Percentiles rank a stretch among this genome's conserved stretches.
Evolutionary conservation across 345 rosid genomes (phyloP).

Genomic region (Moricandia arvensis): DNA sequence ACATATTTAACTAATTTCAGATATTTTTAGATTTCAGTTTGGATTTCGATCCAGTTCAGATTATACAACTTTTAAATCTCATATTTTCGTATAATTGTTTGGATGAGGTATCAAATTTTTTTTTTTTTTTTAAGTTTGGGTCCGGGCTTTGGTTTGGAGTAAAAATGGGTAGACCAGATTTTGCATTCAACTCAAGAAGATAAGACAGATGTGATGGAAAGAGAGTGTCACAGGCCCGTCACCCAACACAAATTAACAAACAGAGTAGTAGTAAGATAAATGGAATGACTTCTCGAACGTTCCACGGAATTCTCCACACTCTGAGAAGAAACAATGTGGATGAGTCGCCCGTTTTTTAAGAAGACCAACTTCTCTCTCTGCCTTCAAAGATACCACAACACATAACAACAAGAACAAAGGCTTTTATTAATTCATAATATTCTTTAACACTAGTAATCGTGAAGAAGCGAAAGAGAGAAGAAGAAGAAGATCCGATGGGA

Average conservation of each 20-base stretch:
- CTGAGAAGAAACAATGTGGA: background rate
- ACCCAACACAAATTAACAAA: background rate
- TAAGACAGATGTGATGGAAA: background rate
- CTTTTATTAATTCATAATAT: background rate
- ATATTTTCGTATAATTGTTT: no score
- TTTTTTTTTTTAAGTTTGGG: no score
- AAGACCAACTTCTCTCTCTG: background rate
- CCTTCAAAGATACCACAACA: background rate
- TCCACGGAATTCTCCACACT: slow-evolving; percentile 34
- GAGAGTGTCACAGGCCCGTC: background rate
- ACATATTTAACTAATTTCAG: no score
- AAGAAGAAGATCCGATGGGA: slow-evolving; percentile 44
- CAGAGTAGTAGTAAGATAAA: background rate
- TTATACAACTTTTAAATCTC: no score
- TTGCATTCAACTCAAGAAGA: background rate
- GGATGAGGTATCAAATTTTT: no score
- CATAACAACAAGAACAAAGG: background rate
- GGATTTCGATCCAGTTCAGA: no score
- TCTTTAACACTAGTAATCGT: background rate
- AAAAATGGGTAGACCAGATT: background rate
- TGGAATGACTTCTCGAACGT: slow-evolving; percentile 38
- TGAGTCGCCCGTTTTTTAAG: slow-evolving; percentile 9
- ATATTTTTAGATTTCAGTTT: no score
- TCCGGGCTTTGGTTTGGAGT: no score
- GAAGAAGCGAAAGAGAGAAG: slow-evolving; percentile 41